Percentiles rank a stretch among this genome's conserved stretches.
Evolutionary conservation across 2,329 filamentous ascomycete genomes (phyloP).

Genomic region (Exophiala mesophila): DNA sequence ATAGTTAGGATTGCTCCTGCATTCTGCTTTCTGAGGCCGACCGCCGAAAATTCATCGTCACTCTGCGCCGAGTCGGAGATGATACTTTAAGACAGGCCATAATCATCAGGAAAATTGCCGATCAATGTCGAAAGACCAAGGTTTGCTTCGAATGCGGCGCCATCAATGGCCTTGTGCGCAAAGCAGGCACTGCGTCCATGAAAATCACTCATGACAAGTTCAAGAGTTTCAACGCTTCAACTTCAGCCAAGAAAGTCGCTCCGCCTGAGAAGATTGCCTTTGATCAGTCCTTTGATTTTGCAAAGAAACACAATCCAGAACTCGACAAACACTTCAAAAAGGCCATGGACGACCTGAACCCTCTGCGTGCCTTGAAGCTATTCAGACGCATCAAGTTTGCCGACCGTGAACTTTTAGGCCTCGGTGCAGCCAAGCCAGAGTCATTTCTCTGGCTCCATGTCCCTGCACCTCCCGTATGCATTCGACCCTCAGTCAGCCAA

Average conservation of each 20-base stretch:
- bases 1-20: conserved; percentile 64
- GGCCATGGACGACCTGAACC: conserved; percentile 90
- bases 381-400: conserved; percentile 80
- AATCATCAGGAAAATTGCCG: conserved; percentile 82
- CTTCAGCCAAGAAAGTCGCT: conserved; percentile 74
- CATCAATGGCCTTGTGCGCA: conserved; percentile 87
- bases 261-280: conserved; percentile 79
- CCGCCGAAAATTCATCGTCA: conserved; percentile 69
- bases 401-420: conserved; percentile 86
- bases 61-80: conserved; percentile 72
- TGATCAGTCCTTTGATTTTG: conserved; percentile 76
- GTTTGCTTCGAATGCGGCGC: conserved; percentile 73
- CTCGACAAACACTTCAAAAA: conserved; percentile 87
- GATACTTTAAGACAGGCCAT: conserved; percentile 82
- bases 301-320: conserved; percentile 71
- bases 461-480: conserved; percentile 88
- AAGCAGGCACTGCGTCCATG: conserved; percentile 72
- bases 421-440: conserved; percentile 87
- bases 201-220: conserved; percentile 96
- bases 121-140: conserved; percentile 82
- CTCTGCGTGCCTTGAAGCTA: conserved; percentile 79
- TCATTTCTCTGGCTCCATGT: conserved; percentile 98
- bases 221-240: conserved; percentile 79
- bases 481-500: conserved; percentile 88
- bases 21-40: conserved; percentile 79